phyloP scores from a whole-genome alignment of 2,329 filamentous ascomycete genomes.

The Alternaria postmessia region DNA sequence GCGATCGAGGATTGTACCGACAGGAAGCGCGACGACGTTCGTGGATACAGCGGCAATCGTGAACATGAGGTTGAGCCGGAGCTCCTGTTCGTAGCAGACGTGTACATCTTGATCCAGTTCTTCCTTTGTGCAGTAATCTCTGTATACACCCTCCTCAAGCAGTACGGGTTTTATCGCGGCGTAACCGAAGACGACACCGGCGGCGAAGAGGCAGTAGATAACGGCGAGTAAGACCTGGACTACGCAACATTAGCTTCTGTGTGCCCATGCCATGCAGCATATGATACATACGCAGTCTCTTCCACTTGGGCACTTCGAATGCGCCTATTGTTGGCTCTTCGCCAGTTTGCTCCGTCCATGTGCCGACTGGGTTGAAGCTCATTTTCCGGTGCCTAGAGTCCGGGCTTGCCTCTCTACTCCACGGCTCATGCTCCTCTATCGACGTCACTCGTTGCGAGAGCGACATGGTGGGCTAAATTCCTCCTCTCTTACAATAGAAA shows the following conservation, averaged over 20 bases:
- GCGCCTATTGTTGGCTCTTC: constrained; percentile 56
- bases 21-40: constrained; percentile 84
- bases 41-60: constrained; percentile 87
- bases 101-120: constrained; percentile 45
- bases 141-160: constrained; percentile 49
- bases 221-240: constrained; percentile 75
- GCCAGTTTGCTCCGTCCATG: constrained; percentile 53
- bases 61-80: constrained; percentile 85
- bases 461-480: constrained; percentile 43
- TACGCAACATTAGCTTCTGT: constrained; percentile 47
- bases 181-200: constrained; percentile 61
- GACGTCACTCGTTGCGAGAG: constrained; percentile 50
- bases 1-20: constrained; percentile 84
- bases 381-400: constrained; percentile 55
- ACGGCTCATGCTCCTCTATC: constrained; percentile 53
- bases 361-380: constrained; percentile 59
- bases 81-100: constrained; percentile 52
- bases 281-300: constrained; percentile 59
- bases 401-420: constrained; percentile 50
- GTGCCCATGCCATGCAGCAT: too few species aligned
- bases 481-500: not conserved
- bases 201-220: constrained; percentile 77
- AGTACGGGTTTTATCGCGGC: constrained; percentile 53
- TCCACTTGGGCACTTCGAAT: constrained; percentile 63
- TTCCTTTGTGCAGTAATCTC: constrained; percentile 45